Evolutionary conservation across 176 grass and related monocot species (phyloP).

Genomic region (Hordeum marinum): DNA sequence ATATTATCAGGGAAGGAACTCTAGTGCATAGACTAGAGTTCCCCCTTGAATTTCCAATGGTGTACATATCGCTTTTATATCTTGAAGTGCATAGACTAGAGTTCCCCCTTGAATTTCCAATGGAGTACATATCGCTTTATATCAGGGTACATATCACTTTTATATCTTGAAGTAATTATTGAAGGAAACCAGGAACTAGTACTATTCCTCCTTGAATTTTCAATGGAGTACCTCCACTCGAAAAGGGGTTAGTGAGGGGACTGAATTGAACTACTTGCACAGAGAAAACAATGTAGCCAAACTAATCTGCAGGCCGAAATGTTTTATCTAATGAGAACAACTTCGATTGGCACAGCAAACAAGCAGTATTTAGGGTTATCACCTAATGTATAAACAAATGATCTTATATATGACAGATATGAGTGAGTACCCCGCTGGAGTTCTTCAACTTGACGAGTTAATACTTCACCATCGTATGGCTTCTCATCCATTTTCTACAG

Average conservation of each 20-base stretch:
- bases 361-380: background rate
- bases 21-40: background rate
- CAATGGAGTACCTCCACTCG: background rate
- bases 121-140: no score
- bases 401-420: constrained; percentile 6
- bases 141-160: no score
- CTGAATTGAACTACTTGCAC: constrained; percentile 9
- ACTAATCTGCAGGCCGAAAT: constrained; percentile 3
- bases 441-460: constrained; percentile 61
- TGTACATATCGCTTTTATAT: no score
- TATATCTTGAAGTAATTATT: background rate
- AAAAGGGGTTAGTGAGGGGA: background rate
- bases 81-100: no score
- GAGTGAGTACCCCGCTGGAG: constrained; percentile 60
- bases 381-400: background rate
- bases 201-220: background rate
- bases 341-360: background rate
- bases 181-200: background rate
- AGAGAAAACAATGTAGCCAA: background rate
- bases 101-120: no score
- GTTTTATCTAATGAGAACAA: constrained; percentile 1
- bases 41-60: no score
- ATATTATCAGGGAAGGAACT: background rate
- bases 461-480: constrained; percentile 33
- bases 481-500: constrained; percentile 56